phyloP scores from a whole-genome alignment of 2,329 filamentous ascomycete species.

The Trichothecium roseum region DNA sequence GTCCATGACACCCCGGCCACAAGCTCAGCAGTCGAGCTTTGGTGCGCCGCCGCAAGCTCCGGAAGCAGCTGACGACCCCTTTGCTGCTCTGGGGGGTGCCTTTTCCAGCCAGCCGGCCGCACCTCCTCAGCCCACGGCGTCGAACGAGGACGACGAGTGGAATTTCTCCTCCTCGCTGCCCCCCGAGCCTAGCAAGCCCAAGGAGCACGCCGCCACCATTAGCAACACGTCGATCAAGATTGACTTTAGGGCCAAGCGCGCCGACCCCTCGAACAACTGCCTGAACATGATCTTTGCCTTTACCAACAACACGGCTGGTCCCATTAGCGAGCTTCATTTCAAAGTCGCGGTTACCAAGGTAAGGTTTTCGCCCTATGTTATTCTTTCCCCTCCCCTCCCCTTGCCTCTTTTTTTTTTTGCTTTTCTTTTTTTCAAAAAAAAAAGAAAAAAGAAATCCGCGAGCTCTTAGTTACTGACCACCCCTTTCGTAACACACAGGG shows the following conservation, averaged over 20 bases:
- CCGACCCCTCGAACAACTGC: constrained; percentile 38
- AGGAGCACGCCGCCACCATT: constrained; percentile 54
- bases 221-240: constrained; percentile 62
- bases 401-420: background rate
- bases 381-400: background rate
- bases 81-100: constrained; percentile 33
- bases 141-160: constrained; percentile 80
- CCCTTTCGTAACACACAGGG: constrained; percentile 38
- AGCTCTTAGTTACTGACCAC: constrained; percentile 3
- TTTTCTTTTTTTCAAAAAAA: no score
- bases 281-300: constrained; percentile 71
- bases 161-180: constrained; percentile 83
- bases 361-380: constrained; percentile 10
- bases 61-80: constrained; percentile 36
- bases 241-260: constrained; percentile 59
- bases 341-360: constrained; percentile 93
- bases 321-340: constrained; percentile 73
- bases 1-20: constrained; percentile 42
- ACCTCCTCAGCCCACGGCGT: constrained; percentile 15
- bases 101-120: constrained; percentile 15
- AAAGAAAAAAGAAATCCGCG: background rate
- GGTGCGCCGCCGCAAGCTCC: constrained; percentile 28
- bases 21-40: constrained; percentile 29
- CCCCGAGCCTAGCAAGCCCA: constrained; percentile 41
- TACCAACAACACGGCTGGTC: constrained; percentile 65